Evolutionary conservation across 768 basidiomycete species (phyloP), one percentile per base, ranked within the genome.

Genomic region (Polyporus arcularius): DNA sequence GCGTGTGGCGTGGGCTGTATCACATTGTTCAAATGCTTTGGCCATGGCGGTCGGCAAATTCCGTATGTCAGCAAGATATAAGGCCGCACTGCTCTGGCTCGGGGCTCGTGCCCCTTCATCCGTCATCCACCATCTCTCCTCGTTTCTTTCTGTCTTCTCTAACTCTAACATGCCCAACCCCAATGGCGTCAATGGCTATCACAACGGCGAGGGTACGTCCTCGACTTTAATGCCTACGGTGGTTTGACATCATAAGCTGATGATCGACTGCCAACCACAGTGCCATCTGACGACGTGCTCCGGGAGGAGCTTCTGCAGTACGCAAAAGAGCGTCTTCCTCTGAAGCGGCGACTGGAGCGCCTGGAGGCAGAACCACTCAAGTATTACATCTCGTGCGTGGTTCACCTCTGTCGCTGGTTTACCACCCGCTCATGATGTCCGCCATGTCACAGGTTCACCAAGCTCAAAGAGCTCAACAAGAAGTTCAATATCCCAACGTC

Each of bases 401-500:
- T 55, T 4, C 11, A 4, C 14, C 11, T 4, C 14, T 42, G 41
- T 42, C 14, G 14, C 41, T 42, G 11, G n/a, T 42, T 55, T 16
- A 16, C 11, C 15, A 30, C n/a, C 10, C 26, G 14, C 35, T 41
- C 12, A 21, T 6, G n/a, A 28, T n/a, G 11, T 40, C 15, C 5
- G 5, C 39, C 12, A 38, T 5, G 12, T 26, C 16, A 18, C 41
- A 55, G 38, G 15, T 16, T 11, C 16, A 41, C 21, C 18, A 55
- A 18, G 40, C 42, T 55, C 12, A 45, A 41, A 30, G 4, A 45
- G 21, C 54, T 55, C 38, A 40, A 55, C n/a, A 41, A 45, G 54
- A 41, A 55, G 26, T 55, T 16, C 54, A 55, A 55, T 28, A 55
- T 55, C 15, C 54, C 54, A 39, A 16, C 40, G 4, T 38, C 31